Evolutionary conservation across 2,329 filamentous ascomycete genomes (phyloP).

Genomic region (Dactylellina cionopaga): DNA sequence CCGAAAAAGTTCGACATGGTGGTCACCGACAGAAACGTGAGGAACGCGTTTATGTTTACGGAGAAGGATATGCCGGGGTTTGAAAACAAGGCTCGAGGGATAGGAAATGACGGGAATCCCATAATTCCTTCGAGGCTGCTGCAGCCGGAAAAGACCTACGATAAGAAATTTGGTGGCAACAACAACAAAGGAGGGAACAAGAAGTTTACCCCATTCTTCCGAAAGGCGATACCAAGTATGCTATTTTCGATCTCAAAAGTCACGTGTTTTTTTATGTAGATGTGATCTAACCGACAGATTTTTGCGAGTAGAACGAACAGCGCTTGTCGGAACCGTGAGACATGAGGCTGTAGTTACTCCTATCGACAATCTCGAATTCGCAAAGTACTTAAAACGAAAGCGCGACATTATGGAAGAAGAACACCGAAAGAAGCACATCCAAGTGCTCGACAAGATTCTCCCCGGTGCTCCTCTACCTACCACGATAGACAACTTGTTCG

Average conservation of each 20-base stretch:
- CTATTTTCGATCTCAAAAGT: conserved; percentile 53
- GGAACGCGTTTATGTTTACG: conserved; percentile 90
- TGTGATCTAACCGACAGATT: not conserved
- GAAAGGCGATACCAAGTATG: conserved; percentile 79
- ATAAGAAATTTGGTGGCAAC: conserved; percentile 38
- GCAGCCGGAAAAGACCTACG: conserved; percentile 54
- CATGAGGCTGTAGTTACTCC: conserved; percentile 68
- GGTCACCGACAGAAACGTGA: conserved; percentile 72
- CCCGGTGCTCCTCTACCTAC: conserved; percentile 62
- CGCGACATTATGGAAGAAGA: conserved; percentile 64
- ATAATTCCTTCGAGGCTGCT: conserved; percentile 56
- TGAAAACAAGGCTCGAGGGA: conserved; percentile 60
- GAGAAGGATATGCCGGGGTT: conserved; percentile 91
- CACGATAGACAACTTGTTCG: conserved; percentile 35
- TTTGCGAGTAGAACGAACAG: conserved; percentile 76
- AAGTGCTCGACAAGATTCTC: conserved; percentile 66
- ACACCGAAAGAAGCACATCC: conserved; percentile 64
- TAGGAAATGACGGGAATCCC: conserved; percentile 59
- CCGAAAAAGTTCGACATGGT: conserved; percentile 89
- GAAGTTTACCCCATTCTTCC: conserved; percentile 71
- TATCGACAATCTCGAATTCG: conserved; percentile 62
- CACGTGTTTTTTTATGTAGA: not conserved
- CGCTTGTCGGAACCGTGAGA: conserved; percentile 75
- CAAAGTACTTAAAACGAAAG: conserved; percentile 60
- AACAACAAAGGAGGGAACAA: conserved; percentile 57